Evolutionary conservation across 495 filamentous ascomycete genomes (phyloP).

Genomic region (Penicillium nucicola): DNA sequence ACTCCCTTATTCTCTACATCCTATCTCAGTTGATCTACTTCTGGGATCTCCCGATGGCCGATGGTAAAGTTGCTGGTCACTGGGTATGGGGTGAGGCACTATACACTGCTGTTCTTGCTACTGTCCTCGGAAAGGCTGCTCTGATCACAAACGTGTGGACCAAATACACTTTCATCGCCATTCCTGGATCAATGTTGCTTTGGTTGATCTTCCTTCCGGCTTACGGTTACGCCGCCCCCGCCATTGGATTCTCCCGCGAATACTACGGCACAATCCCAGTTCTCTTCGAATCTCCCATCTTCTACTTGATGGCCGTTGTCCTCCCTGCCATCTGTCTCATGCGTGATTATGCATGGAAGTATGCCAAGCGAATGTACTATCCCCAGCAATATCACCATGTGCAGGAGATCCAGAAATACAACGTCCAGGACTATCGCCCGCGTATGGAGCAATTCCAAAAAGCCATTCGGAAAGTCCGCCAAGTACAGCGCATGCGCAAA

Average conservation of each 20-base stretch:
- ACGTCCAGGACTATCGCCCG: conserved; percentile 97
- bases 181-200: conserved; percentile 87
- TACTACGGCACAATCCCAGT: conserved; percentile 78
- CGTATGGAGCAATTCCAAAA: conserved; percentile 99
- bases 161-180: conserved; percentile 94
- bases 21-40: conserved; percentile 77
- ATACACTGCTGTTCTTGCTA: conserved; percentile 86
- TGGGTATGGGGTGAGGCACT: conserved; percentile 96
- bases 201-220: conserved; percentile 89
- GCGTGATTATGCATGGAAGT: conserved; percentile 81
- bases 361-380: conserved; percentile 91
- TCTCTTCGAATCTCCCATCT: conserved; percentile 77
- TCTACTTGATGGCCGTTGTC: conserved; percentile 83
- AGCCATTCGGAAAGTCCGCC: conserved; percentile 95
- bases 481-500: conserved; percentile 99
- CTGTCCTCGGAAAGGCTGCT: conserved; percentile 92
- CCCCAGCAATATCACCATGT: conserved; percentile 98
- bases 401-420: conserved; percentile 99
- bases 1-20: conserved; percentile 89
- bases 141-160: conserved; percentile 98
- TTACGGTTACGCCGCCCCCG: conserved; percentile 89
- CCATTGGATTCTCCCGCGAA: conserved; percentile 76
- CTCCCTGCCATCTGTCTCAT: conserved; percentile 82
- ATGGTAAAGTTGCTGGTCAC: conserved; percentile 81
- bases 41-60: conserved; percentile 66